Conservation (phyloP, 805 yeast species). For the Danielozyma ontarioensis region DNA sequence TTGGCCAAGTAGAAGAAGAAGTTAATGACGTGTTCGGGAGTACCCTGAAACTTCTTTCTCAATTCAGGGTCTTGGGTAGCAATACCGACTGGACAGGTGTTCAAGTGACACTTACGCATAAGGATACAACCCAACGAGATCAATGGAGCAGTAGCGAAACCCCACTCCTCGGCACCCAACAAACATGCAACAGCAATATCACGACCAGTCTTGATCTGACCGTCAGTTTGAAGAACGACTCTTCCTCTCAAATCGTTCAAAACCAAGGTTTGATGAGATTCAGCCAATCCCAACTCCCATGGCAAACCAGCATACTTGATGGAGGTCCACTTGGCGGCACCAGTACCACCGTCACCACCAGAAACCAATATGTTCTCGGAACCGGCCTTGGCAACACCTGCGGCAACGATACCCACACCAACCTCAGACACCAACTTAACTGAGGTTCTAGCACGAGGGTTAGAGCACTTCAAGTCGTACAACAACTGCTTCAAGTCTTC, state of each 20-base stretch:
- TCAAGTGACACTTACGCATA: constrained; percentile 92
- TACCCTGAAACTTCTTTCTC: constrained; percentile 88
- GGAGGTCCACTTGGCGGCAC: constrained; percentile 98
- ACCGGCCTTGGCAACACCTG: constrained; percentile 98
- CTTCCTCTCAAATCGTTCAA: constrained; percentile 94
- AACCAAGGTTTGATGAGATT: constrained; percentile 95
- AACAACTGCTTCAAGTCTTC: constrained; percentile 96
- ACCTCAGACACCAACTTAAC: constrained; percentile 96
- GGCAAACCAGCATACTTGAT: constrained; percentile 97
- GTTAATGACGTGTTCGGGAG: constrained; percentile 97
- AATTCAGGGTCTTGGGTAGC: constrained; percentile 97
- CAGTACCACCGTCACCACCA: constrained; percentile 99
- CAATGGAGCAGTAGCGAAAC: constrained; percentile 94
- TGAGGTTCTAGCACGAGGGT: constrained; percentile 95
- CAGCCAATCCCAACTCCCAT: constrained; percentile 98
- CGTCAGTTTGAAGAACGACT: constrained; percentile 96
- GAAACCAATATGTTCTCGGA: constrained; percentile 94
- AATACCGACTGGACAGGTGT: constrained; percentile 96
- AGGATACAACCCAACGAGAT: constrained; percentile 97
- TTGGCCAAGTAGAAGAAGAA: constrained; percentile 93
- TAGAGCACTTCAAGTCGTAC: constrained; percentile 93
- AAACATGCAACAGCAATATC: constrained; percentile 95
- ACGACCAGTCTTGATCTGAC: constrained; percentile 94
- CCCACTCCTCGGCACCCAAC: constrained; percentile 98
- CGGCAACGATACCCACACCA: constrained; percentile 98